Evolutionary conservation across 2,329 filamentous ascomycete species (phyloP).

Genomic region (Calonectria hawksworthii): DNA sequence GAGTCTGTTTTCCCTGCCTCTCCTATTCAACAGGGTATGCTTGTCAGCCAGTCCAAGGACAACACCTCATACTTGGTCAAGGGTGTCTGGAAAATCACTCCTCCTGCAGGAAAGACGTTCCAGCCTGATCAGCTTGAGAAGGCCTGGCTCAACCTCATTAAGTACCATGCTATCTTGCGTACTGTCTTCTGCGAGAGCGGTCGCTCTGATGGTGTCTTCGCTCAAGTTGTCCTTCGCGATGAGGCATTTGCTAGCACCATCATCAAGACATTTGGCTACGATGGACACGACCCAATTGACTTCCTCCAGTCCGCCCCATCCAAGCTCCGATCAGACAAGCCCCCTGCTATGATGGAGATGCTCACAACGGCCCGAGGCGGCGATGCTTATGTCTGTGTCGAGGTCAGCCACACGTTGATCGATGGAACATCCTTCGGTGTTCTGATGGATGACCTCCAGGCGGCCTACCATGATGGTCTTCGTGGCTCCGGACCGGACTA

Average conservation of each 20-base stretch:
- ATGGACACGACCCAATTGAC: background rate
- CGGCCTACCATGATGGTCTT: constrained; percentile 41
- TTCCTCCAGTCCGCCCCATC: background rate
- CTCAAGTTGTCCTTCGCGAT: background rate
- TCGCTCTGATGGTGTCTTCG: background rate
- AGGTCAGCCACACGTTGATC: constrained; percentile 50
- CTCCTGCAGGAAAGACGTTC: background rate
- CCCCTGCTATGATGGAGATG: constrained; percentile 1
- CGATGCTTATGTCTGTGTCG: constrained; percentile 39
- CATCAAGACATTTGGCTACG: background rate
- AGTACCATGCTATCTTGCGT: constrained; percentile 31
- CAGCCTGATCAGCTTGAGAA: constrained; percentile 13
- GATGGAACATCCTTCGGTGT: constrained; percentile 48
- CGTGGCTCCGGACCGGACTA: background rate
- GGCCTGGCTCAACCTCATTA: constrained; percentile 29
- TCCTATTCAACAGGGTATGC: constrained; percentile 34
- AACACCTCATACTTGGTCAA: constrained; percentile 1
- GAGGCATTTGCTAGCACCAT: constrained; percentile 2
- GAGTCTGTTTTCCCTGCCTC: constrained; percentile 30
- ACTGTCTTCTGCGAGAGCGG: constrained; percentile 7
- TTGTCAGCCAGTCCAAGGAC: constrained; percentile 28
- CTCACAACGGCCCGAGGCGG: background rate
- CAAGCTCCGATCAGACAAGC: background rate
- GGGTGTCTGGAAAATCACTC: background rate
- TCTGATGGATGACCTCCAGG: constrained; percentile 46